A percentile compares a stretch with the other conserved stretches of the same genome.
Conservation (phyloP, 2,329 filamentous ascomycete species). For the Trichophyton schoenleinii region DNA sequence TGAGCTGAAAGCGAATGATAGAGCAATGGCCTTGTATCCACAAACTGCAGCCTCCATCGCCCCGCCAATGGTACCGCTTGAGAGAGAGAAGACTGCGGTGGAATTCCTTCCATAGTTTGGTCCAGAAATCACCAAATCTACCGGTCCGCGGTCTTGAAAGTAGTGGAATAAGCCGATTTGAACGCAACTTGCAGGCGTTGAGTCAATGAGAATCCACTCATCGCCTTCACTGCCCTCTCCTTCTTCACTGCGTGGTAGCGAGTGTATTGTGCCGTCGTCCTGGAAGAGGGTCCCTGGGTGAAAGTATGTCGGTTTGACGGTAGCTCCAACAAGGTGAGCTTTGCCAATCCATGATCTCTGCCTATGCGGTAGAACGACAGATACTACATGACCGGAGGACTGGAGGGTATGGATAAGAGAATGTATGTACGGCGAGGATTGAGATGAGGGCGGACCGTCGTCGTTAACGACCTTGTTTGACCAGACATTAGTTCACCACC, state of each 20-base stretch:
- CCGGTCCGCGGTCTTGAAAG: constrained; percentile 56
- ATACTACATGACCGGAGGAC: constrained; percentile 68
- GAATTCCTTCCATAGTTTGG: constrained; percentile 78
- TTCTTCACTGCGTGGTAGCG: constrained; percentile 41
- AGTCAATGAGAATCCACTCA: constrained; percentile 72
- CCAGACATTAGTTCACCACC: constrained; percentile 11
- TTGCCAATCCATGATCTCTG: constrained; percentile 98
- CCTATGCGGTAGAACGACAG: constrained; percentile 77
- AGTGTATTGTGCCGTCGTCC: constrained; percentile 56
- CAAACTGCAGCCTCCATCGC: constrained; percentile 67
- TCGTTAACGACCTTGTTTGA: constrained; percentile 48
- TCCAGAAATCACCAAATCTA: constrained; percentile 66
- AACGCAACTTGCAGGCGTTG: constrained; percentile 67
- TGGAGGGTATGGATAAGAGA: constrained; percentile 59
- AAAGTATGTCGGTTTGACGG: constrained; percentile 74
- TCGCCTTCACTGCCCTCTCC: constrained; percentile 47
- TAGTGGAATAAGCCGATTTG: constrained; percentile 74
- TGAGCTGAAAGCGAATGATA: constrained; percentile 83
- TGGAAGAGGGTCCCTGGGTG: constrained; percentile 50
- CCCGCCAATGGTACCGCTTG: constrained; percentile 63
- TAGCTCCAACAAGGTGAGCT: constrained; percentile 86
- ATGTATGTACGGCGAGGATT: constrained; percentile 70
- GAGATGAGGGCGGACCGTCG: constrained; percentile 65
- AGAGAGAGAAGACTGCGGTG: constrained; percentile 65
- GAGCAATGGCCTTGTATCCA: constrained; percentile 57